These are phyloP conservation scores for Trichosanthes cucumerina DNA, from an alignment of 306 rosid species.

Conservation along the genomic window DNA sequence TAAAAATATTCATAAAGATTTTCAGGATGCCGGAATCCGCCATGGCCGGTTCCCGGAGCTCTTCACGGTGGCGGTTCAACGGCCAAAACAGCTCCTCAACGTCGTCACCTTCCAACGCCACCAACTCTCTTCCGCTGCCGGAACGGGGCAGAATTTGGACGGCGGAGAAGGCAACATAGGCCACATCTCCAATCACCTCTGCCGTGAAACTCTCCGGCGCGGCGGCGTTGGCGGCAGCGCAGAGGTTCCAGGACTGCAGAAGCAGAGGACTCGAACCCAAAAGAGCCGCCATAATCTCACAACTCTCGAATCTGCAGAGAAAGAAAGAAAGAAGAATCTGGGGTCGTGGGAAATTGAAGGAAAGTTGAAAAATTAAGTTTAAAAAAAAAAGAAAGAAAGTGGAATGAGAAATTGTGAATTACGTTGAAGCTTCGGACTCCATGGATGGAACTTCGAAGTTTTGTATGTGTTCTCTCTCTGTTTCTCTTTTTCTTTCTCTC, in stretches of 20 bases:
- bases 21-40: constrained; percentile 48
- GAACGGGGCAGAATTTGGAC: constrained; percentile 17
- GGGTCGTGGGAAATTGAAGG: background rate
- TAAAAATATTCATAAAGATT: constrained; percentile 28
- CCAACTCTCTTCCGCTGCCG: constrained; percentile 24
- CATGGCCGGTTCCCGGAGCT: constrained; percentile 40
- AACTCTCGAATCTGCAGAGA: constrained; percentile 51
- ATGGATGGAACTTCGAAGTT: background rate
- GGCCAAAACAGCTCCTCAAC: constrained; percentile 23
- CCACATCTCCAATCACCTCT: constrained; percentile 29
- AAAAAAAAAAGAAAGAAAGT: background rate
- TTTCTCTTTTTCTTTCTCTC: background rate
- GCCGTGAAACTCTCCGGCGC: constrained; percentile 23
- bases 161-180: constrained; percentile 60
- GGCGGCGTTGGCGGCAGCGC: constrained; percentile 38
- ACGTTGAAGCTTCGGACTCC: constrained; percentile 6
- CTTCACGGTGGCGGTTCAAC: constrained; percentile 21
- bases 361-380: background rate
- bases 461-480: background rate
- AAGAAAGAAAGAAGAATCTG: background rate
- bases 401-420: background rate
- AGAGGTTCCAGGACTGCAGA: constrained; percentile 63
- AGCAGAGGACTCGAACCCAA: constrained; percentile 62
- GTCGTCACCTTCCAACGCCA: constrained; percentile 20
- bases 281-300: constrained; percentile 59